Evolutionary conservation across 2,329 filamentous ascomycete genomes (phyloP).

Genomic region (Teratosphaeria pseudoeucalypti): DNA sequence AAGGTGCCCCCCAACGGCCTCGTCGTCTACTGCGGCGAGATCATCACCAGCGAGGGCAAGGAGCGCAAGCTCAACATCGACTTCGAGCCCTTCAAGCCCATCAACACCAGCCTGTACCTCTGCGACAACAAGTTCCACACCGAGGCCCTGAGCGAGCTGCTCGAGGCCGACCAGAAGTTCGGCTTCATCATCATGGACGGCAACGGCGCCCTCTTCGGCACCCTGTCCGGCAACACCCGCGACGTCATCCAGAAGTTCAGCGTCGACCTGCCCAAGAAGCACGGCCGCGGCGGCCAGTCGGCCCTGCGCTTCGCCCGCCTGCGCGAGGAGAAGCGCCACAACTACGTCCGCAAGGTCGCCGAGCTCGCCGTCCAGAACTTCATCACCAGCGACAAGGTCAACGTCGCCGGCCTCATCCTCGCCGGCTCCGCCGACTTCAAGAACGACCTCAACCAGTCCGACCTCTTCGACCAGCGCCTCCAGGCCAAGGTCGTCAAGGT

Average conservation of each 20-base stretch:
- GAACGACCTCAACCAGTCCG: slow-evolving; percentile 94
- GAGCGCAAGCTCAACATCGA: slow-evolving; percentile 99
- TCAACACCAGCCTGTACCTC: slow-evolving; percentile 98
- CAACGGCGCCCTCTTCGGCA: slow-evolving; percentile 95
- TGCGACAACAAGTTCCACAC: slow-evolving; percentile 99
- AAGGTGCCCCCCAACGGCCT: slow-evolving; percentile 97
- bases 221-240: slow-evolving; percentile 90
- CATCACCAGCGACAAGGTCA: slow-evolving; percentile 96
- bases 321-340: slow-evolving; percentile 98
- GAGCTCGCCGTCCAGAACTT: slow-evolving; percentile 98
- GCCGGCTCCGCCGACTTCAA: slow-evolving; percentile 99
- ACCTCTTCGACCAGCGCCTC: slow-evolving; percentile 90
- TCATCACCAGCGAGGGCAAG: slow-evolving; percentile 95
- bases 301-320: slow-evolving; percentile 98
- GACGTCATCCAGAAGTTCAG: slow-evolving; percentile 97
- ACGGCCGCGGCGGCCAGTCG: slow-evolving; percentile 99
- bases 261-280: slow-evolving; percentile 98
- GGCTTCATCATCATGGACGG: slow-evolving; percentile 99
- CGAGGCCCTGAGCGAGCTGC: slow-evolving; percentile 87
- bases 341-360: slow-evolving; percentile 98
- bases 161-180: slow-evolving; percentile 98
- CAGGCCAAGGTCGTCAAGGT: slow-evolving; percentile 97
- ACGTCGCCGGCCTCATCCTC: slow-evolving; percentile 88
- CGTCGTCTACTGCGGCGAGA: slow-evolving; percentile 99
- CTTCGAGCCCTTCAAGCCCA: slow-evolving; percentile 99